phyloP scores from a whole-genome alignment of 169 alveolate genomes.

The Plasmodium berghei region DNA sequence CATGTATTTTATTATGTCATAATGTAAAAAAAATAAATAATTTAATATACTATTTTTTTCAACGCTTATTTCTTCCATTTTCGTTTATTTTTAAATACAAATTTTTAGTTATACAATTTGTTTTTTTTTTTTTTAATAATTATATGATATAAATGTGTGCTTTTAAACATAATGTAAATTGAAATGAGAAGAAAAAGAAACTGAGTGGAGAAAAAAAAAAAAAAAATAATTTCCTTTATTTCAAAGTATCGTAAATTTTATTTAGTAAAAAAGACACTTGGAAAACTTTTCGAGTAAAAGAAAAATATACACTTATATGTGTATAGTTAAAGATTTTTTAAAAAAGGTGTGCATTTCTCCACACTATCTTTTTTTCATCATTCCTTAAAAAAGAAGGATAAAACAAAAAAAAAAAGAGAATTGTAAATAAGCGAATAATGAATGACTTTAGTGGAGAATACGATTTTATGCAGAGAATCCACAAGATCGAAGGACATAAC shows the following conservation, averaged over 20 bases:
- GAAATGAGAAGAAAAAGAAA: conserved; percentile 17
- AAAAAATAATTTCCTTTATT: conserved; percentile 3
- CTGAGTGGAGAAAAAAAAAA: neutral
- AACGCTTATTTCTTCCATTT: neutral
- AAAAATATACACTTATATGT: too few relatives aligned
- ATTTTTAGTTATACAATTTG: neutral
- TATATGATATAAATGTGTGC: conserved; percentile 3
- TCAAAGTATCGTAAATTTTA: neutral
- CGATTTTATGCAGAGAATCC: conserved; percentile 76
- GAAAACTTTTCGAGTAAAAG: neutral
- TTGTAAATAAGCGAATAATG: conserved; percentile 17
- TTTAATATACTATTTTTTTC: neutral
- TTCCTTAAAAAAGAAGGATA: too few relatives aligned
- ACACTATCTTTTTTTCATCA: too few relatives aligned
- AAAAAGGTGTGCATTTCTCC: too few relatives aligned
- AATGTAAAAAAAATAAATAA: neutral
- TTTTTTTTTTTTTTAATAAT: neutral
- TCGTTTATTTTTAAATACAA: conserved; percentile 12
- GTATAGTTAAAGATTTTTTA: too few relatives aligned
- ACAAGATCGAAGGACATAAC: conserved; percentile 51
- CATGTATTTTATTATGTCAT: neutral
- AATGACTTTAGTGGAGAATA: conserved; percentile 70
- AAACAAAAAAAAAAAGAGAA: too few relatives aligned
- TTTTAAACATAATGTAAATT: conserved; percentile 2
- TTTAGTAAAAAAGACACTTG: neutral